These are phyloP conservation scores for Rhizopogon vulgaris DNA, from an alignment of 768 basidiomycete genomes.

Conservation along the genomic window DNA sequence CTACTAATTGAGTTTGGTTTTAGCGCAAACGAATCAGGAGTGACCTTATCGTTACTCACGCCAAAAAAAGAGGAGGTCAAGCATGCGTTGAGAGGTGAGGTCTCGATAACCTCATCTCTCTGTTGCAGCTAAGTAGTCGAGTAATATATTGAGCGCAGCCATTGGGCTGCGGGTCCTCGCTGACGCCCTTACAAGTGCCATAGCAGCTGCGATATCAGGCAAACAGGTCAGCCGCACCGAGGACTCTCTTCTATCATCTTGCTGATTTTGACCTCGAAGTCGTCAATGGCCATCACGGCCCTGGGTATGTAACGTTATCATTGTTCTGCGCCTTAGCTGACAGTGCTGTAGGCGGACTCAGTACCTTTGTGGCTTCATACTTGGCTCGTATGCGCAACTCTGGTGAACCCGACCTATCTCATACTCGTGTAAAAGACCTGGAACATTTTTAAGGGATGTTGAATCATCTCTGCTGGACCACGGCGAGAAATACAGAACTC, in stretches of 20 bases:
- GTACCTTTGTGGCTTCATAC: conserved; percentile 33
- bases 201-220: conserved; percentile 16
- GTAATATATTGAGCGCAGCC: conserved; percentile 14
- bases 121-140: conserved; percentile 7
- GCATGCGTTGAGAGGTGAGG: not conserved
- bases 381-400: conserved; percentile 32
- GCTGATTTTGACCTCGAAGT: conserved; percentile 6
- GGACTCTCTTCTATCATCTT: not conserved
- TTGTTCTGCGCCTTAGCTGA: not conserved
- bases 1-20: not conserved
- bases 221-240: conserved; percentile 2
- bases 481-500: too few species aligned
- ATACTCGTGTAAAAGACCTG: conserved; percentile 19
- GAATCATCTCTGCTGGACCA: too few species aligned
- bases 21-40: not conserved
- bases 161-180: conserved; percentile 19
- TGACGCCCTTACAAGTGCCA: conserved; percentile 20
- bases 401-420: conserved; percentile 28
- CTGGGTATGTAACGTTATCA: conserved; percentile 12
- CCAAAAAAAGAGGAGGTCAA: not conserved
- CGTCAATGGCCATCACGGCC: conserved; percentile 24
- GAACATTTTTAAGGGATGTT: conserved; percentile 17
- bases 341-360: conserved; percentile 19
- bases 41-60: not conserved
- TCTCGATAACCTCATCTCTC: not conserved